Evolutionary conservation across 495 filamentous ascomycete species (phyloP).

Genomic region (Aspergillus carlsbadensis): DNA sequence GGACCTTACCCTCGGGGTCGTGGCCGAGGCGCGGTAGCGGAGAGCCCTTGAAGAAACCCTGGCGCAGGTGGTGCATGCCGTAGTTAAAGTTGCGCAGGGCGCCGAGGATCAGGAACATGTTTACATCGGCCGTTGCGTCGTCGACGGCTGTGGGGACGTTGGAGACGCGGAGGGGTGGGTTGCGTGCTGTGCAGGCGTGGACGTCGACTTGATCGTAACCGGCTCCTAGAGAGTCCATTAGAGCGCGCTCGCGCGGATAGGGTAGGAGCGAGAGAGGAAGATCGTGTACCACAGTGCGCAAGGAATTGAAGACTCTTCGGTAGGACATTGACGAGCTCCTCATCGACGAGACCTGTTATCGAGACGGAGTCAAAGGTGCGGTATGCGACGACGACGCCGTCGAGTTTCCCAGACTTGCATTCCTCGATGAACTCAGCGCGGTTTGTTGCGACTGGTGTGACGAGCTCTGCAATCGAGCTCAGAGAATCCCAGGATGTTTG

Average conservation of each 20-base stretch:
- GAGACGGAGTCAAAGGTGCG: conserved; percentile 66
- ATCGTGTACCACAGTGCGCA: conserved; percentile 55
- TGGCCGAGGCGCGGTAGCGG: conserved; percentile 50
- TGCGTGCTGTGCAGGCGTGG: conserved; percentile 62
- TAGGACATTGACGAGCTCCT: conserved; percentile 62
- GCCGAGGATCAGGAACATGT: conserved; percentile 75
- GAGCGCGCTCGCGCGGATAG: too few species aligned
- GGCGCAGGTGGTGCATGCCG: conserved; percentile 59
- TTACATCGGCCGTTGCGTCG: conserved; percentile 77
- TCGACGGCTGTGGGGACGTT: conserved; percentile 81
- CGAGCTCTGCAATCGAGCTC: conserved; percentile 47
- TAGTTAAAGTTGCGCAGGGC: conserved; percentile 70
- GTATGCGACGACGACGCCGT: conserved; percentile 67
- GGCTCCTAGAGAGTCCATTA: conserved; percentile 59
- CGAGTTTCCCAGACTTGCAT: conserved; percentile 64
- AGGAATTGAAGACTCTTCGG: conserved; percentile 54
- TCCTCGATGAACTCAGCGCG: conserved; percentile 72
- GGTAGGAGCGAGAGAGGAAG: not conserved
- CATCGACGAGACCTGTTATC: conserved; percentile 61
- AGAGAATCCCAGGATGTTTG: conserved; percentile 51
- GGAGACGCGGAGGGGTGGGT: conserved; percentile 61
- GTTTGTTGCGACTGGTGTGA: conserved; percentile 49
- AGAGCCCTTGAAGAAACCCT: conserved; percentile 57
- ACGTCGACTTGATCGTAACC: conserved; percentile 83
- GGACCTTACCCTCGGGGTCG: conserved; percentile 63